Conservation (phyloP, 1,284 basidiomycete genomes). For the Cutaneotrichosporon sp. region DNA sequence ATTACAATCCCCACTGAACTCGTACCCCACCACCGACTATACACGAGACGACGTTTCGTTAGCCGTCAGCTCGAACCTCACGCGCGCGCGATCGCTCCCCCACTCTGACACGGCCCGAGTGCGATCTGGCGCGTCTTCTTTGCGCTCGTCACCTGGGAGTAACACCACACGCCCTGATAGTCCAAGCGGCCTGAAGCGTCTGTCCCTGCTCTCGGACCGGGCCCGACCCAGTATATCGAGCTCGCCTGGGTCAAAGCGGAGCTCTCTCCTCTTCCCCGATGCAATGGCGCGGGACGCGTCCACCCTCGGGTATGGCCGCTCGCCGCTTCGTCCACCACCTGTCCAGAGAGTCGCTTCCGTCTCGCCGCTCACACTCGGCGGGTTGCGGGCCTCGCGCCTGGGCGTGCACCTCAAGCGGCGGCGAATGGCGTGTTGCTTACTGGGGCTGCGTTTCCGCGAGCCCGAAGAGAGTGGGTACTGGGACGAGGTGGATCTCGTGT, state of each 20-base stretch:
- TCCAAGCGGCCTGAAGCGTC: constrained; percentile 12
- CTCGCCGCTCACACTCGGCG: constrained; percentile 40
- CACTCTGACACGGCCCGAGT: constrained; percentile 15
- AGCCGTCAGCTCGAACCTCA: constrained; percentile 15
- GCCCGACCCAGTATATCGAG: background rate
- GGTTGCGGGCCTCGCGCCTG: constrained; percentile 43
- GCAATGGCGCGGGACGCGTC: background rate
- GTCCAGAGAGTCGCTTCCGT: constrained; percentile 27
- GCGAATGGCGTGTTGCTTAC: constrained; percentile 43
- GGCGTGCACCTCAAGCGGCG: constrained; percentile 44
- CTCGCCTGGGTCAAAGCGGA: constrained; percentile 11
- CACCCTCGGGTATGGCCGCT: constrained; percentile 4
- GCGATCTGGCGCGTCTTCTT: background rate
- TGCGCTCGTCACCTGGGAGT: constrained; percentile 6
- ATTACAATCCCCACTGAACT: constrained; percentile 15
- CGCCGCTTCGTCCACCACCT: constrained; percentile 1
- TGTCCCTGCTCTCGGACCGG: constrained; percentile 14
- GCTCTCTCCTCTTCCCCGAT: constrained; percentile 12
- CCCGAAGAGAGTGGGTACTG: constrained; percentile 32
- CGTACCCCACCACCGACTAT: constrained; percentile 2
- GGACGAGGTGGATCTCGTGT: constrained; percentile 27
- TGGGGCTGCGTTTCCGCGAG: constrained; percentile 39
- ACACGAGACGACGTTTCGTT: constrained; percentile 13
- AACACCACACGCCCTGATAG: background rate
- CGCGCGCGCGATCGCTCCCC: constrained; percentile 18